Evolutionary conservation across 176 grass and related monocot species (phyloP), one percentile per base, ranked within the genome.

Genomic region (Carex myosuroides): DNA sequence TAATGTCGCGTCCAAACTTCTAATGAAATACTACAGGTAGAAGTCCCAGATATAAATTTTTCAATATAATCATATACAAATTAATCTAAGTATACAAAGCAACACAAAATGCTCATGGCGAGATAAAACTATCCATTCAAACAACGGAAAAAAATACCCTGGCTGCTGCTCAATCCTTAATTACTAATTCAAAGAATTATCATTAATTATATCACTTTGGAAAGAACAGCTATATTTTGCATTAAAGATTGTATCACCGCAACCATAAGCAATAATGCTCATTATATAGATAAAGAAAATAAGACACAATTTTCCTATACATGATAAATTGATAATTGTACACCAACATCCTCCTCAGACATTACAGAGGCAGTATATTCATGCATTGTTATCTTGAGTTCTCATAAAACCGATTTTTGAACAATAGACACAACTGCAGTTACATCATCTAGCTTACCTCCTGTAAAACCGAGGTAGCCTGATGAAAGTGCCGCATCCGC

Each of bases 371-470:
- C 21, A 66, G 22, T 48, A 54, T 50, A 33, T 13, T 67, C 21
- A 83, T 77, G 54, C 54, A 13, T 52, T 52, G 21, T 52, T 68
- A 30, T 55, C 63, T 65, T 10, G 39, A 65, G 26, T 67, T 52
- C 44, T 59, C 60, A 83, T 42, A 68, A 83, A 65, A 91, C 84
- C 0, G 91, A 92, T 86, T 86, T 90, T 81, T 87, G 85, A 71
- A 99, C 93, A 79, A 99, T 61, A 64, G 96, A 99, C 52, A 95
- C 96, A 50, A 94, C 88, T 53, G 85, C 92, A 2, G 96, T 92
- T 79, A 94, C 93, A 85, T 99, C 96, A 81, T 99, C 96, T 57
- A 99, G 39, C 89, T 99, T 99, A 71, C 96, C 96, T 50, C 96
- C 96, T 0, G 88, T 87, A 76, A 94, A 99, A 26, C 88, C 83